phyloP scores from a whole-genome alignment of 2,329 filamentous ascomycete genomes.

The Aureobasidium sp. region DNA sequence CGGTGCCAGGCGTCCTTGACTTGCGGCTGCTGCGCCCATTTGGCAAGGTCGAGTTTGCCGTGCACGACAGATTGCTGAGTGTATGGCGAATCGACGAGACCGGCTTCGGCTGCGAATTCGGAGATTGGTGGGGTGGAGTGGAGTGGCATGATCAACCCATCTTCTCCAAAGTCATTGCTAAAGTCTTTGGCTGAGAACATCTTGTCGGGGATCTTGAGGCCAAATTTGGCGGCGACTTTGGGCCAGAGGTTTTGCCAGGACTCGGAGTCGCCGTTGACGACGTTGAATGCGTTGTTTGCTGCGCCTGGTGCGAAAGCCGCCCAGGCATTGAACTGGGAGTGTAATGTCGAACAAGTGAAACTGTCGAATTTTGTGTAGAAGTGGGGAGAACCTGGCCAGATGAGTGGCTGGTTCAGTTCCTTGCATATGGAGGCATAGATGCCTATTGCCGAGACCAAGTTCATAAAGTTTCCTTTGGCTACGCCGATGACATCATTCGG shows the following conservation, averaged over 20 bases:
- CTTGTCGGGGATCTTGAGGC: constrained; percentile 24
- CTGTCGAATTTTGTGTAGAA: constrained; percentile 29
- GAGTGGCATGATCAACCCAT: constrained; percentile 8
- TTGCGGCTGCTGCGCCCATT: constrained; percentile 36
- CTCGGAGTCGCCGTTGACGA: constrained; percentile 37
- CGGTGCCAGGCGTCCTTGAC: constrained; percentile 36
- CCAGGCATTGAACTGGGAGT: constrained; percentile 29
- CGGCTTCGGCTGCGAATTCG: background rate
- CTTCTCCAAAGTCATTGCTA: background rate
- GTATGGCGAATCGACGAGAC: background rate
- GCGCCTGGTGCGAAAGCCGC: constrained; percentile 29
- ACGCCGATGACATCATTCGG: constrained; percentile 42
- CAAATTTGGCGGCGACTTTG: constrained; percentile 32
- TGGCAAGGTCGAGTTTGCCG: constrained; percentile 37
- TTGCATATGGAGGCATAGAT: constrained; percentile 27
- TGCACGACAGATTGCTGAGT: constrained; percentile 26
- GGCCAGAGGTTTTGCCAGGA: constrained; percentile 41
- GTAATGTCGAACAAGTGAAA: constrained; percentile 25
- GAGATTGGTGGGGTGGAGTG: background rate
- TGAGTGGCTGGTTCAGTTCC: constrained; percentile 24
- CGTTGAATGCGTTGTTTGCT: constrained; percentile 38
- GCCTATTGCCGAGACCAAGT: constrained; percentile 26
- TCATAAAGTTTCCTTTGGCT: constrained; percentile 35
- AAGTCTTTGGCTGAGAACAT: constrained; percentile 13
- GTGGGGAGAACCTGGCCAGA: constrained; percentile 26